Evolutionary conservation across 495 filamentous ascomycete genomes (phyloP).

Genomic region (Neurospora pannonica): DNA sequence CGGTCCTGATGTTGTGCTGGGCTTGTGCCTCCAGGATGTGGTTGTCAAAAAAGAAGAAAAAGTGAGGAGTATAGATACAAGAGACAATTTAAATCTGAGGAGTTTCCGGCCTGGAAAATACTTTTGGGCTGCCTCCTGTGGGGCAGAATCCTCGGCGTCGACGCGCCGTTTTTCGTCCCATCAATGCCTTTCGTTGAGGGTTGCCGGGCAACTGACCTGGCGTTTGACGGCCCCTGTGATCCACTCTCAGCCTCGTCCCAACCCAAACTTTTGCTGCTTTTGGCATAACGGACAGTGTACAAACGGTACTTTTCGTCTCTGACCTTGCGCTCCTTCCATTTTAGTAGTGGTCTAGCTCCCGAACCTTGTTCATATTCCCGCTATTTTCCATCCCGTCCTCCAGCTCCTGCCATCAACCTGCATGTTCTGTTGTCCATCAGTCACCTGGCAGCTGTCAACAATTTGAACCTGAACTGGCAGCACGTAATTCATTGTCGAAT

Average conservation of each 20-base stretch:
- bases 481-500: neutral
- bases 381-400: neutral
- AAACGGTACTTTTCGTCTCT: neutral
- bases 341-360: neutral
- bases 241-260: neutral
- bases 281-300: neutral
- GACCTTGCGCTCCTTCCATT: neutral
- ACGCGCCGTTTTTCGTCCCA: neutral
- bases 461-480: neutral
- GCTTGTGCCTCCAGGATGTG: no score
- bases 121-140: no score
- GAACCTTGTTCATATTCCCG: neutral
- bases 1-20: no score
- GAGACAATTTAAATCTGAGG: no score
- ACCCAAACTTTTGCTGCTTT: neutral
- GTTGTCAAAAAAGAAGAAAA: no score
- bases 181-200: neutral
- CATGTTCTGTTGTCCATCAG: neutral
- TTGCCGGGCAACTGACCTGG: neutral
- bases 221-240: neutral
- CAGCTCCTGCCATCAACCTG: neutral
- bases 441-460: neutral
- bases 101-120: no score
- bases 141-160: accelerated
- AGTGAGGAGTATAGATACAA: no score